Evolutionary conservation across 2,329 filamentous ascomycete species (phyloP), one percentile per base, ranked within the genome.

Genomic region (Diaporthe ilicicola): DNA sequence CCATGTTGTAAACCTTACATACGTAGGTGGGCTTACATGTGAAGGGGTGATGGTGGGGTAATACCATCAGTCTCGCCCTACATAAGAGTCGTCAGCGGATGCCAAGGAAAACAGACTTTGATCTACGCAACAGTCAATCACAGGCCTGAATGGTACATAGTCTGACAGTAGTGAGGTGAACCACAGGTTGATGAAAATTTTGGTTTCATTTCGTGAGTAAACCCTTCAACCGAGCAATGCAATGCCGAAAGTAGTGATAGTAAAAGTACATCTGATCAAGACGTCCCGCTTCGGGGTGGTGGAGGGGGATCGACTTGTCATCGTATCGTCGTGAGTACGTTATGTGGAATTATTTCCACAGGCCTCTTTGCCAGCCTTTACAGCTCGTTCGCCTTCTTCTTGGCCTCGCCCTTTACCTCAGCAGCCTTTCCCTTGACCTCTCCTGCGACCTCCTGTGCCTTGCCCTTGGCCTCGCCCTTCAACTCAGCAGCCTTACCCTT

Each of bases 371-470:
- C 27, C 39, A 34, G 39, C 24, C n/a, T 6, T 55, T 50, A 73
- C 9, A 73, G 55, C 71, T 73, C 56, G n/a, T 71, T 71, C n/a
- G 39, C 71, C 71, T 73, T 69, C 71, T 73, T 62, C 61, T 73
- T 72, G 9, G 70, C 72, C 72, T 73, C 69, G 53, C 72, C 72
- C 69, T 71, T 72, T 22, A 73, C 71, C 66, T 78, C 70, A 9
- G 61, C 70, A 12, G 74, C 72, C 64, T 69, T 76, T 24, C 74
- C 78, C 75, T 81, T 80, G n/a, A 75, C 76, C 66, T 78, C 78
- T 10, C 84, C 84, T 0, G 82, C 80, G 70, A 79, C 79, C 74
- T 79, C 78, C 37, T 77, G 65, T 4, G 79, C 74, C 75, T 79
- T 77, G 62, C 74, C 76, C 48, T 74, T 73, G 13, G 73, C 70